Evolutionary conservation across 257 asterid genomes (phyloP), one percentile per base, ranked within the genome.

Genomic region (Oldenlandia corymbosa): DNA sequence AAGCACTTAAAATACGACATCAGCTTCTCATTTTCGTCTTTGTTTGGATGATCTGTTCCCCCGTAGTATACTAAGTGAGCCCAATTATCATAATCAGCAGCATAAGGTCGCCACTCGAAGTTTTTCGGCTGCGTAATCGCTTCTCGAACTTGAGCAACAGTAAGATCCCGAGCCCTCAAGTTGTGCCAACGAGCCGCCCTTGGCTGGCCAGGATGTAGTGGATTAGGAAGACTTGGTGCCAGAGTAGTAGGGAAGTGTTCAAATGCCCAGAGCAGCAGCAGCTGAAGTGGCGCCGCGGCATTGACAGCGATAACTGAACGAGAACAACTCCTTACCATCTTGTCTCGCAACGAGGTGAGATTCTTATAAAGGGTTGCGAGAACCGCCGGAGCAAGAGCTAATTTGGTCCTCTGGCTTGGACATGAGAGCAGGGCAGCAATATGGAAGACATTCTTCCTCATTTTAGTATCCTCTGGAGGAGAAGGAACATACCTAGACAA

Each of bases 1-100:
- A 76, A 61, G 20, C 80, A 76, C 56, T 34, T 42, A 69, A 54
- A 14, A n/a, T 70, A 68, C 3, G 78, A 70, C 53, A 57, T 70
- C 48, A 64, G 9, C 9, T 49, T 81, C 17, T 60, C 56, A 5
- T 56, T 68, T 58, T 17, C 9, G 18, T 16, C 32, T 9, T 11
- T 43, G 2, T 59, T 42, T 42, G 30, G 14, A 13, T 62, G 42
- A 51, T 57, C 64, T 50, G 66, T 73, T 6, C 53, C 79, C 52
- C 50, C 62, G 55, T 79, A 75, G 21, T 66, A 72, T 23, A 36
- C 50, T 2, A 71, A 71, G 28, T 66, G 16, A 4, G 31, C 32
- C 79, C 79, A 69, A 13, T 77, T 62, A 1, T 30, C 61, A 8
- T 17, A 21, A 2, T 56, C 61, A 8, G 61, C 26, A 30, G 61